Base-by-base conservation (phyloP, 768 basidiomycete genomes). In the Suillus decipiens region DNA sequence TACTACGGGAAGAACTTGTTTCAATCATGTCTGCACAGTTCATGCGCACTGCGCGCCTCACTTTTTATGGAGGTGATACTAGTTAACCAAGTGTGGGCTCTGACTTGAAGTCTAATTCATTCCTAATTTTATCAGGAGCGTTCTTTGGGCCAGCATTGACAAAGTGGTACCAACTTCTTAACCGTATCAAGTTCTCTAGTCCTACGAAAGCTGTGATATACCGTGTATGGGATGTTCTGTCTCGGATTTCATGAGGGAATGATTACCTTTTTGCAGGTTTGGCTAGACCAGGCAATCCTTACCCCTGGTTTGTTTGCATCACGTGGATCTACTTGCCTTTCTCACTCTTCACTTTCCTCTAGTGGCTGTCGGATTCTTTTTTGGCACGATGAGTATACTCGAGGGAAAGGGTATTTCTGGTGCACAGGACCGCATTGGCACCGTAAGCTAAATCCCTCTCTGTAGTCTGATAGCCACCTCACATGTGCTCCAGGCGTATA, bases 61-160 rank as follows among this genome's bases (percentile, higher is more conserved):
- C 84, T 3, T 85, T 89, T 70, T 93, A 91, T 70, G 92, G 92
- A 74, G 92, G 92, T 85, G 62, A 5, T 15, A 17, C 17, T 9
- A 37, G n/a, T 41, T 1, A 41, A 17, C 28, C 19, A 17, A 41
- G 5, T n/a, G 6, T 47, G 9, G 5, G 11, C 53, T 12, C 12
- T 12, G 37, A 15, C 11, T 59, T 64, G 50, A 31, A 42, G n/a
- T 37, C 37, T 54, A 24, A 39, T 41, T 28, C 37, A 39, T 14
- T 17, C 8, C 28, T 61, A 24, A 53, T 55, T 42, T 2, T 2
- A 51, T 56, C 62, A 83, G 90, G 89, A 42, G 83, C 77, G 7
- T 75, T 96, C 60, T 94, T 96, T 75, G 93, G 91, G 2, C 93
- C 95, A 4, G 80, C 83, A 15, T 80, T 95, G 72, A 92, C 92